These are phyloP conservation scores for Vigna angularis DNA, from an alignment of 306 rosid species.

Conservation along the genomic window DNA sequence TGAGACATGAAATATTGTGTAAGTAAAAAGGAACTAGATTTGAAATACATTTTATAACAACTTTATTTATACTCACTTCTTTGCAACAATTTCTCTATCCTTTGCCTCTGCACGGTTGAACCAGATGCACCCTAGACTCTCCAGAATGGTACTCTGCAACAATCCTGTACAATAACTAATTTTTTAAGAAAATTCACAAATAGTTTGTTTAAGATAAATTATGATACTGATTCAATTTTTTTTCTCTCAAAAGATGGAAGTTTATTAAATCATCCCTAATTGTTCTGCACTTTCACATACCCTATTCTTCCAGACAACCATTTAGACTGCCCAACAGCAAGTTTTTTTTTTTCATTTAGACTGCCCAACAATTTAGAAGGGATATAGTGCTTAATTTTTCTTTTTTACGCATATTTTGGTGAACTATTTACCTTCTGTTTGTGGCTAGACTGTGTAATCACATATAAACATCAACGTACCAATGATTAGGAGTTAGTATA, in stretches of 20 bases:
- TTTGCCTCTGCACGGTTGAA: slow-evolving; percentile 90
- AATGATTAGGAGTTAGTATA: slow-evolving; percentile 1
- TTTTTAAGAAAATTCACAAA: not conserved
- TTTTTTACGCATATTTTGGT: not conserved
- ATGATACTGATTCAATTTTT: not conserved
- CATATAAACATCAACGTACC: not conserved
- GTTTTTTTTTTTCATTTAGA: not conserved
- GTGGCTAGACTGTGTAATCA: slow-evolving; percentile 5
- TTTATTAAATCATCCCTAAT: slow-evolving; percentile 27
- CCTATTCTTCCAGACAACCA: slow-evolving; percentile 17
- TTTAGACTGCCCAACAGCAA: slow-evolving; percentile 21
- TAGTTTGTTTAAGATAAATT: not conserved
- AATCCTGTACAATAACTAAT: slow-evolving; percentile 58
- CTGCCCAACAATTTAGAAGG: not conserved
- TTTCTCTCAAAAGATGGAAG: no score
- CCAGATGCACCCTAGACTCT: slow-evolving; percentile 96
- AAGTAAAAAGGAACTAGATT: slow-evolving; percentile 34
- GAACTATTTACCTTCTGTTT: slow-evolving; percentile 1
- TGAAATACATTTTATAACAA: slow-evolving; percentile 12
- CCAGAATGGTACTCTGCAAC: slow-evolving; percentile 93
- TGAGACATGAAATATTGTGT: slow-evolving; percentile 50
- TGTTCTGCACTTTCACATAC: slow-evolving; percentile 10
- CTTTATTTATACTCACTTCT: slow-evolving; percentile 67
- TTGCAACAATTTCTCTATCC: slow-evolving; percentile 97
- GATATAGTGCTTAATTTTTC: not conserved